Conservation (phyloP, 2,329 filamentous ascomycete species). For the Dryadomyces quercus-mongolicae region DNA sequence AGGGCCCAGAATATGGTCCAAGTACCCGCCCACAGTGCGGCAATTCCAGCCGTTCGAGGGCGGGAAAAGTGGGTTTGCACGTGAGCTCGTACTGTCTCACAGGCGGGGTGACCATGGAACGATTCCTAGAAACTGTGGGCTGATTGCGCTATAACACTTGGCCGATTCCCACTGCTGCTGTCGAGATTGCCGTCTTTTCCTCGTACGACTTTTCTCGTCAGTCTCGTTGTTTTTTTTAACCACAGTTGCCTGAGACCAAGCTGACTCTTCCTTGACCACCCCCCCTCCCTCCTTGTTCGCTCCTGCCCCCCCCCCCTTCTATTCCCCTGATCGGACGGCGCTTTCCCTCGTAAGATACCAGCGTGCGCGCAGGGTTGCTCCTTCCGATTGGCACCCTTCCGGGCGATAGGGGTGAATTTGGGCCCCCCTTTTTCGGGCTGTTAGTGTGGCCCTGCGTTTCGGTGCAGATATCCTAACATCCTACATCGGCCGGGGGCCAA, state of each 20-base stretch:
- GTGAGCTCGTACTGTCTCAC: background rate
- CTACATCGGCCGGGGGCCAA: background rate
- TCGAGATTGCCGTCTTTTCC: constrained; percentile 3
- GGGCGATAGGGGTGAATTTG: background rate
- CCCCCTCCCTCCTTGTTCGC: no score
- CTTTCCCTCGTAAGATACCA: background rate
- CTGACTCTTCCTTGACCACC: no score
- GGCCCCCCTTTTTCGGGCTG: background rate
- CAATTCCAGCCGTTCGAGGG: background rate
- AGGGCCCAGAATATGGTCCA: background rate
- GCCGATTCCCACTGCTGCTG: constrained; percentile 1
- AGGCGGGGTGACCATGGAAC: constrained; percentile 8
- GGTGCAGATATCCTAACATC: background rate
- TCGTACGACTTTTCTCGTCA: constrained; percentile 9
- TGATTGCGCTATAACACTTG: constrained; percentile 10
- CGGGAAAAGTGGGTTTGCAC: background rate
- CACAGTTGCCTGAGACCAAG: no score
- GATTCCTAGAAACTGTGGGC: constrained; percentile 12
- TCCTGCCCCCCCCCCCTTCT: background rate
- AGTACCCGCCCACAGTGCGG: background rate
- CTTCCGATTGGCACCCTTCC: background rate
- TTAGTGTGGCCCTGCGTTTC: background rate
- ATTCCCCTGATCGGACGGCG: background rate
- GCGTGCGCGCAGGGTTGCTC: background rate
- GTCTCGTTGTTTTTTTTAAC: background rate